Evolutionary conservation across 2,329 filamentous ascomycete species (phyloP), one percentile per base, ranked within the genome.

Genomic region (Calonectria pauciramosa): DNA sequence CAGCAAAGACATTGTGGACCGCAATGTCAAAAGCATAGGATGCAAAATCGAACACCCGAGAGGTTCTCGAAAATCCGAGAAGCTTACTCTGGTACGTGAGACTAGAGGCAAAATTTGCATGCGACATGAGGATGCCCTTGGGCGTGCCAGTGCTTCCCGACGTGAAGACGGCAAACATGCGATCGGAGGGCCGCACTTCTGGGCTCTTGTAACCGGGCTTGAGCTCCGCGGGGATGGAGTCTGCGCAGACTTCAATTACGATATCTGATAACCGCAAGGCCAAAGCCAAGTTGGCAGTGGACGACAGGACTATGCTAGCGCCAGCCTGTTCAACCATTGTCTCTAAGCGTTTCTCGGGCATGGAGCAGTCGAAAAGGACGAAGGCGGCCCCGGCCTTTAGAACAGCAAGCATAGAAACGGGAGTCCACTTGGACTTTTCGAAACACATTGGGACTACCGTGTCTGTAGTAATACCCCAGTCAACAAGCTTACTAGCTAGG

Each of bases 131-230:
- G 11, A 74, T 69, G 8, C 80, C 81, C 44, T 82, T 82, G 13
- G 81, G 80, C 9, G 54, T 75, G 2, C 81, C 81, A 0, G 81
- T 82, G n/a, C 72, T 80, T 4, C 81, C 81, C 1, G 79, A 82
- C 1, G 81, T 82, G 51, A 82, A 82, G 4, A 72, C 36, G 54
- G 80, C 30, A 78, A 60, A n/a, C n/a, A 77, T 79, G 23, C 13
- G 23, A 49, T 16, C 26, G 1, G 66, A 52, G 0, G 32, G 36
- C 36, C 16, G 13, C 14, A 38, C 36, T 13, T 38, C 13, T 38
- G 36, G 13, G 11, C 6, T 38, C 14, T 38, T 14, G 36, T 38
- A 14, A 38, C 14, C 4, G 16, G 36, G 36, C 36, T 16, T 16
- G 30, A 38, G 13, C 13, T 38, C 36, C 16, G 36, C 16, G 36